phyloP scores from a whole-genome alignment of 441 rosid genomes.

The Theobroma grandiflorum region DNA sequence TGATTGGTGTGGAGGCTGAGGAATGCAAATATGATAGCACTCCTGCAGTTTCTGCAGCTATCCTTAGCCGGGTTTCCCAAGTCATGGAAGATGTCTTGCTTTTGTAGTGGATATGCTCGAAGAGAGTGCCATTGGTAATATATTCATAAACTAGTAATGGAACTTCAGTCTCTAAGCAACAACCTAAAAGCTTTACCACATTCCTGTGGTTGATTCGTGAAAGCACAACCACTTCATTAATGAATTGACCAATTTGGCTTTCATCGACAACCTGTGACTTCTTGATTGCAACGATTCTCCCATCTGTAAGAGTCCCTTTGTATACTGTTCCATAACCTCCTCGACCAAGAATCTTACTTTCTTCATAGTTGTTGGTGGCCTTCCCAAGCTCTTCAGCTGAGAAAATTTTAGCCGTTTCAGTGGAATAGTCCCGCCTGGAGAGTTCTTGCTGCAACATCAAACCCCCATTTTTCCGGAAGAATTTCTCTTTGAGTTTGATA shows the following conservation, averaged over 20 bases:
- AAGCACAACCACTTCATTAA: slow-evolving; percentile 17
- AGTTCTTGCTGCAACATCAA: slow-evolving; percentile 12
- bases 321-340: slow-evolving; percentile 25
- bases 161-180: slow-evolving; percentile 19
- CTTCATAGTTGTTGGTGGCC: slow-evolving; percentile 26
- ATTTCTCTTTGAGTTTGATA: slow-evolving; percentile 5
- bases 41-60: slow-evolving; percentile 44
- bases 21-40: slow-evolving; percentile 55
- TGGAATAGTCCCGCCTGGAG: background rate
- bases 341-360: background rate
- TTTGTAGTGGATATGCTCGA: slow-evolving; percentile 12
- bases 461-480: slow-evolving; percentile 18
- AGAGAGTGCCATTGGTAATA: slow-evolving; percentile 25
- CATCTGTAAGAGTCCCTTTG: slow-evolving; percentile 13
- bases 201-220: slow-evolving; percentile 24
- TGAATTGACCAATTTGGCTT: slow-evolving; percentile 18
- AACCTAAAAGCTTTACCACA: slow-evolving; percentile 22
- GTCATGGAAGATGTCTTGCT: slow-evolving; percentile 1
- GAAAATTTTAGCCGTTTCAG: slow-evolving; percentile 9
- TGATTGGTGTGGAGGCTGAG: slow-evolving; percentile 44
- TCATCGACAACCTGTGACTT: slow-evolving; percentile 10
- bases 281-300: slow-evolving; percentile 16
- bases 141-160: slow-evolving; percentile 20
- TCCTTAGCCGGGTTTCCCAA: slow-evolving; percentile 40
- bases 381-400: slow-evolving; percentile 21